These are phyloP conservation scores for Lachnellula cervina DNA, from an alignment of 2,329 filamentous ascomycete species.

Conservation along the genomic window DNA sequence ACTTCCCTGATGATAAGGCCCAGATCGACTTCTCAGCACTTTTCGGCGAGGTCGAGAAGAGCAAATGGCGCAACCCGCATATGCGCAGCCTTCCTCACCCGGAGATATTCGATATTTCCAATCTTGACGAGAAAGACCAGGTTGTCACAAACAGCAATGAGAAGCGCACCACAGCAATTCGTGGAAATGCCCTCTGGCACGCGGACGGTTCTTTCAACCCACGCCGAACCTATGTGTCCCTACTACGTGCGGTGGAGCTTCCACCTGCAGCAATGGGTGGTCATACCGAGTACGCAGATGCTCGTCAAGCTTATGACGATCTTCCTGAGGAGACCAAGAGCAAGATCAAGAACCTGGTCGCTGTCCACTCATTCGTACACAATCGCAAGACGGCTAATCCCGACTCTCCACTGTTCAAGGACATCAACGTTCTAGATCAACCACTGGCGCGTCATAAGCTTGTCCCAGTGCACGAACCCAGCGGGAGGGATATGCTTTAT, in stretches of 20 bases:
- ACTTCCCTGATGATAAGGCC: conserved; percentile 41
- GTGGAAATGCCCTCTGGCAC: conserved; percentile 47
- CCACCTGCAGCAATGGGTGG: conserved; percentile 45
- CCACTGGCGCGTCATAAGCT: conserved; percentile 40
- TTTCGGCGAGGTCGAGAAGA: conserved; percentile 53
- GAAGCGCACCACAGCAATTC: neutral
- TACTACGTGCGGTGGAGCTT: conserved; percentile 46
- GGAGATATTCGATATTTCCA: conserved; percentile 56
- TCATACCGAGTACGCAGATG: conserved; percentile 50
- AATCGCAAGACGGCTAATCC: conserved; percentile 48
- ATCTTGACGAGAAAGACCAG: conserved; percentile 46
- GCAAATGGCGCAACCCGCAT: conserved; percentile 31
- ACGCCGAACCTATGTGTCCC: conserved; percentile 46
- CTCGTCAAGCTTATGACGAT: conserved; percentile 45
- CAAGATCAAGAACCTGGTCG: conserved; percentile 40
- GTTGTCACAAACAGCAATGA: conserved; percentile 28
- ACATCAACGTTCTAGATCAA: conserved; percentile 34
- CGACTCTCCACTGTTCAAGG: conserved; percentile 36
- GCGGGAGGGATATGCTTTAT: conserved; percentile 48
- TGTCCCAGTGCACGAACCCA: conserved; percentile 47
- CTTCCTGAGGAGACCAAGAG: conserved; percentile 32
- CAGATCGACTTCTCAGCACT: conserved; percentile 47
- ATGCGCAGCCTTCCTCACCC: neutral
- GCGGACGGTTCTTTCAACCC: conserved; percentile 53
- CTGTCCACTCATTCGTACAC: conserved; percentile 47